phyloP scores from a whole-genome alignment of 257 asterid genomes.

The Capsicum pubescens region DNA sequence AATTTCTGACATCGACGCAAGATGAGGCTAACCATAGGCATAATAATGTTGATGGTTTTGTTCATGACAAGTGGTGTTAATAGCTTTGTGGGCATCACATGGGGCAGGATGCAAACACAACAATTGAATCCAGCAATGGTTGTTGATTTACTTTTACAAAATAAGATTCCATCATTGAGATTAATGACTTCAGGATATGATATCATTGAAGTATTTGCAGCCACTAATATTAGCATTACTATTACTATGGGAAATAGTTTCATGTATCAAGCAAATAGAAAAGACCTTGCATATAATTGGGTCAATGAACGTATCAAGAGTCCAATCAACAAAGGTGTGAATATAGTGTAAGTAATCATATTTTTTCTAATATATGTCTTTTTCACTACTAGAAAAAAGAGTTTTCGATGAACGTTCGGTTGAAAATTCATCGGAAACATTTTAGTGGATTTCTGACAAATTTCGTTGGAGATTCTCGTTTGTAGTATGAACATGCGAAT shows the following conservation, averaged over 20 bases:
- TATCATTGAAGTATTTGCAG: constrained; percentile 35
- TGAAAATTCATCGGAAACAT: neutral
- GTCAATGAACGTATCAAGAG: constrained; percentile 13
- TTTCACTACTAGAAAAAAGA: no score
- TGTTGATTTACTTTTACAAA: constrained; percentile 45
- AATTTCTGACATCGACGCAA: neutral
- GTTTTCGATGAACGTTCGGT: neutral
- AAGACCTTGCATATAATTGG: constrained; percentile 16
- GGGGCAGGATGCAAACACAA: constrained; percentile 46
- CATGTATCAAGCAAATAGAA: constrained; percentile 21
- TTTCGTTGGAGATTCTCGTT: no score
- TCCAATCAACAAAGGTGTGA: constrained; percentile 21
- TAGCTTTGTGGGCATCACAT: constrained; percentile 39
- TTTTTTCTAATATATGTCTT: no score
- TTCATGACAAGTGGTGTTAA: neutral
- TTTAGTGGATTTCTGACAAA: neutral
- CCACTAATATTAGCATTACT: constrained; percentile 25
- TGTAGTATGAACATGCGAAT: no score
- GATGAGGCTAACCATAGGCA: neutral
- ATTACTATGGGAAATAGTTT: neutral
- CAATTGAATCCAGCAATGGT: constrained; percentile 48
- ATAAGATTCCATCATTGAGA: constrained; percentile 25
- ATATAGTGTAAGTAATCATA: neutral
- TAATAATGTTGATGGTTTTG: neutral
- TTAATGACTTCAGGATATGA: constrained; percentile 31